Percentiles rank a stretch among this genome's conserved stretches.
Conservation (phyloP, 1,284 basidiomycete genomes). For the Apiotrichum montevideense region DNA sequence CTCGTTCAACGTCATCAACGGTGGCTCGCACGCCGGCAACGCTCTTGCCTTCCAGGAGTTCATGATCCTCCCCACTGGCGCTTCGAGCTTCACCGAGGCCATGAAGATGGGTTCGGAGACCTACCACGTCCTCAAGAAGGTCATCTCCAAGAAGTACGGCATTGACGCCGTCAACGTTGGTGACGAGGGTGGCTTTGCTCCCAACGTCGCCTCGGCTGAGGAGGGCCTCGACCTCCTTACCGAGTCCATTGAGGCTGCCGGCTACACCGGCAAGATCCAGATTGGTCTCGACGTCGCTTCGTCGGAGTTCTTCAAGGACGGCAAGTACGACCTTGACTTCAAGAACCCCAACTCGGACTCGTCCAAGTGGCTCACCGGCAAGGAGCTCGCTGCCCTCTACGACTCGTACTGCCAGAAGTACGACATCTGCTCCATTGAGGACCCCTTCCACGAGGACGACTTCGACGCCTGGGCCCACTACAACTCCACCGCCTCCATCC, state of each 20-base stretch:
- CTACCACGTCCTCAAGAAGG: slow-evolving; percentile 98
- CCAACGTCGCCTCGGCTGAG: slow-evolving; percentile 93
- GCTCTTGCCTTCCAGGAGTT: slow-evolving; percentile 99
- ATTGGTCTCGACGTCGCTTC: slow-evolving; percentile 99
- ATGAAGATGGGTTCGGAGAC: slow-evolving; percentile 98
- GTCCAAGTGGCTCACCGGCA: slow-evolving; percentile 89
- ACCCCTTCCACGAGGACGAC: slow-evolving; percentile 99
- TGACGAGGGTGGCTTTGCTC: slow-evolving; percentile 99
- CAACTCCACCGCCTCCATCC: slow-evolving; percentile 54
- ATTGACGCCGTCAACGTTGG: slow-evolving; percentile 99
- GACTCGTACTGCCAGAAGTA: slow-evolving; percentile 80
- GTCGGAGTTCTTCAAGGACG: slow-evolving; percentile 99
- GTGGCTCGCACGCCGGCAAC: slow-evolving; percentile 99
- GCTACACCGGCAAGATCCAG: slow-evolving; percentile 97
- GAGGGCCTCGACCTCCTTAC: slow-evolving; percentile 94
- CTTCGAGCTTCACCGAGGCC: slow-evolving; percentile 85
- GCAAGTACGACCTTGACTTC: slow-evolving; percentile 99
- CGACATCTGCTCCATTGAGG: slow-evolving; percentile 95
- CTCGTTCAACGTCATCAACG: slow-evolving; percentile 99
- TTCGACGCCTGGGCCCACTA: slow-evolving; percentile 98
- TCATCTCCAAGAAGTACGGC: slow-evolving; percentile 98
- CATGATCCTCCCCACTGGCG: slow-evolving; percentile 97
- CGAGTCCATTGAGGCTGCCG: slow-evolving; percentile 95
- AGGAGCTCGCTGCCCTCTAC: slow-evolving; percentile 91
- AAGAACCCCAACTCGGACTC: slow-evolving; percentile 96